These are phyloP conservation scores for Leccinum olivaceopallidum DNA, from an alignment of 768 basidiomycete genomes.

Conservation along the genomic window DNA sequence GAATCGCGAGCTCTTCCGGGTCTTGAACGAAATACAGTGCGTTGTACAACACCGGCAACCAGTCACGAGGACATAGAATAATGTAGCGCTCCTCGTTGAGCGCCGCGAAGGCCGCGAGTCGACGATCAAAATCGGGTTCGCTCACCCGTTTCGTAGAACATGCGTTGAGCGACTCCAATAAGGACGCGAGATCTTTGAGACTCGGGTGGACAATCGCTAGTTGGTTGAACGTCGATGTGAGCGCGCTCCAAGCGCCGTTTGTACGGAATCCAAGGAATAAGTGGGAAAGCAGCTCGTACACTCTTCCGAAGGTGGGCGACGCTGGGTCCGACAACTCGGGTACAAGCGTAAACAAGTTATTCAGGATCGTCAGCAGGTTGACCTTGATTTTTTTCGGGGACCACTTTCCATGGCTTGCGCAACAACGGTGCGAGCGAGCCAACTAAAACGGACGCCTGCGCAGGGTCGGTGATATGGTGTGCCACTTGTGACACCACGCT, in stretches of 20 bases:
- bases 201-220: constrained; percentile 42
- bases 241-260: constrained; percentile 65
- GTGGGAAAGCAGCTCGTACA: constrained; percentile 67
- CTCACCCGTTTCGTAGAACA: constrained; percentile 82
- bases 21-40: constrained; percentile 87
- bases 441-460: constrained; percentile 73
- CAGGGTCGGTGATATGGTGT: constrained; percentile 64
- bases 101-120: constrained; percentile 69
- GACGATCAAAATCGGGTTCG: constrained; percentile 90
- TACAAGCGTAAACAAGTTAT: constrained; percentile 64
- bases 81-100: constrained; percentile 69
- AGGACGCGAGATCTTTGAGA: constrained; percentile 47
- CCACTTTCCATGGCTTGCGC: constrained; percentile 58
- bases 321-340: constrained; percentile 52
- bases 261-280: constrained; percentile 78
- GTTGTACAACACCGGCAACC: constrained; percentile 85
- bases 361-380: constrained; percentile 73
- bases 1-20: constrained; percentile 80
- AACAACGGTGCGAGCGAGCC: constrained; percentile 76
- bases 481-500: constrained; percentile 78
- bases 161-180: constrained; percentile 76
- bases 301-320: constrained; percentile 47
- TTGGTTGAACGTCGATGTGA: constrained; percentile 64
- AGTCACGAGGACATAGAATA: constrained; percentile 54
- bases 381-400: constrained; percentile 80